phyloP scores from a whole-genome alignment of 148 eudicot genomes.

The Vaccinium corymbosum region DNA sequence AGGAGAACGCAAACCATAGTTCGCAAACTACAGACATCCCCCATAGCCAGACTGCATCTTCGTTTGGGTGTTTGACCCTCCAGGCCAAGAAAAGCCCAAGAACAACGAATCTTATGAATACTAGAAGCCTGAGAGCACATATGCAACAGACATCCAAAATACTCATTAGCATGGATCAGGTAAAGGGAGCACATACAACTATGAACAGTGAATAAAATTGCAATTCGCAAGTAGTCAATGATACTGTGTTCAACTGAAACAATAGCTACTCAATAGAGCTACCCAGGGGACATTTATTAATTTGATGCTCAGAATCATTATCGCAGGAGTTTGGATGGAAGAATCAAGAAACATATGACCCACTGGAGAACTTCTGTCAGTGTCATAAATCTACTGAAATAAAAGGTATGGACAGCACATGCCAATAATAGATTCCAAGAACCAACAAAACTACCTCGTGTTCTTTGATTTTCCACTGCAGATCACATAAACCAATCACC shows the following conservation, averaged over 20 bases:
- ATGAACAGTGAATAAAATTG: background rate
- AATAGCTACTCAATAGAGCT: background rate
- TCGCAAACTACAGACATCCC: conserved; percentile 95
- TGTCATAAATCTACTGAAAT: background rate
- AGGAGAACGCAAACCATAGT: conserved; percentile 92
- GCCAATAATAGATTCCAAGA: background rate
- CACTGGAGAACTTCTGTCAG: background rate
- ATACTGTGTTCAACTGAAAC: background rate
- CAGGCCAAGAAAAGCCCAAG: conserved; percentile 73
- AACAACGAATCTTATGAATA: conserved; percentile 59
- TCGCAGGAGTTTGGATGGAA: background rate
- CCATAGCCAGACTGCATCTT: conserved; percentile 93
- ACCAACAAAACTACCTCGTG: background rate
- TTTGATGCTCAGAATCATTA: background rate
- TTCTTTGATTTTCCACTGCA: background rate
- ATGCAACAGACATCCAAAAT: conserved; percentile 10
- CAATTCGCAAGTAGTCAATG: background rate
- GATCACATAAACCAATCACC: background rate
- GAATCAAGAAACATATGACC: background rate
- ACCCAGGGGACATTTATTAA: background rate
- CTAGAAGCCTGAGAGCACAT: conserved; percentile 53
- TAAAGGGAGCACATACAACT: background rate
- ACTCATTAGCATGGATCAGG: background rate
- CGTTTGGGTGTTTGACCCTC: conserved; percentile 72
- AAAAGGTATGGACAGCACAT: background rate